Evolutionary conservation across 805 yeast species (phyloP), one percentile per base, ranked within the genome.

Genomic region (Teunomyces gatunensis): DNA sequence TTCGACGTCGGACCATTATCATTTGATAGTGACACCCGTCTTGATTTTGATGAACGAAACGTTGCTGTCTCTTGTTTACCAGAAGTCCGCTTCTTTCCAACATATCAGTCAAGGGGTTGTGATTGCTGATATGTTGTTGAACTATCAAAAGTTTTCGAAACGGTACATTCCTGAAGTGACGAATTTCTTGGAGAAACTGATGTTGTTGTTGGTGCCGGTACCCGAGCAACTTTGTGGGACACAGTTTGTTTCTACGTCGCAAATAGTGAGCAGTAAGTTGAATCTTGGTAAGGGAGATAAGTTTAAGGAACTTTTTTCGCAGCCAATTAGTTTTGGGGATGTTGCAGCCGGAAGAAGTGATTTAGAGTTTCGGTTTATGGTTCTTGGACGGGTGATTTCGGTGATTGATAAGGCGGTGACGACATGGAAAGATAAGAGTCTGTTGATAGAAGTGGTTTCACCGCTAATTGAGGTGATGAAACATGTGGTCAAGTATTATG

Each of bases 1-100:
- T 61, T 91, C 99, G 0, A 89, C 97, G 0, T 94, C 99, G 0
- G 99, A 94, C 72, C 91, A 89, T 61, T 92, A 87, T 67, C 99
- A 94, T 72, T 74, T 90, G 49, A 86, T 94, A 9, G 91, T 84
- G 4, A 91, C 97, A 0, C 96, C 97, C 3, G 78, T 92, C 1
- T 70, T 81, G 27, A 78, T 94, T 29, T 67, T 89, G 34, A 81
- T 89, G 73, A 79, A 85, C 42, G 92, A 89, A 64, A 72, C 81
- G 11, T 68, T 92, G 47, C 55, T 65, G 5, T 51, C 47, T 5
- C 55, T 66, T 21, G 54, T 56, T 15, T 54, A 57, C 42, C 82
- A 84, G 45, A 58, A 61, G 4, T 61, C 62, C 4, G 50, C 53
- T 6, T 59, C 74, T 4, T 50, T 79, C 21, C 63, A 63, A 23